phyloP scores from a whole-genome alignment of 768 basidiomycete genomes.

The Cantharellus cinnabarinus region DNA sequence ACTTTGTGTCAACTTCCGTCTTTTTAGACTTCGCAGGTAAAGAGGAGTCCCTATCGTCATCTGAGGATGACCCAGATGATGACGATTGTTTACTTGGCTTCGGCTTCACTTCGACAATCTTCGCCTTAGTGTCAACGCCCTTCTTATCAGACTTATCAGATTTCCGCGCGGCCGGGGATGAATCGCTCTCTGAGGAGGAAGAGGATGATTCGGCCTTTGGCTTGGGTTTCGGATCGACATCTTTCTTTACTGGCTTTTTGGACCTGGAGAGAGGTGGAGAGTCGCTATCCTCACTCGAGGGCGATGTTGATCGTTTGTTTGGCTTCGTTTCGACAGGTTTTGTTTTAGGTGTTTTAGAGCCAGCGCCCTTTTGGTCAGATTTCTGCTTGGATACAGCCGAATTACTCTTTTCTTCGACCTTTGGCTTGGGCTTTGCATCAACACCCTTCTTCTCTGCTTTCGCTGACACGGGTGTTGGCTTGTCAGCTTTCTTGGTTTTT shows the following conservation, averaged over 20 bases:
- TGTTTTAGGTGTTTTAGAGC: neutral
- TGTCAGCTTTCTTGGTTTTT: neutral
- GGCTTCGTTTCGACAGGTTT: neutral
- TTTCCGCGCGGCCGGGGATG: constrained; percentile 11
- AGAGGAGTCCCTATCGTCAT: too few relatives aligned
- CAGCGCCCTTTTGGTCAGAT: neutral
- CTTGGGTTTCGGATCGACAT: neutral
- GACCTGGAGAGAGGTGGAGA: neutral
- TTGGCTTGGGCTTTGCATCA: neutral
- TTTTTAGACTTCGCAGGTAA: too few relatives aligned
- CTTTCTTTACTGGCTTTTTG: neutral
- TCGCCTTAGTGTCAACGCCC: neutral
- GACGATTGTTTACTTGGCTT: neutral
- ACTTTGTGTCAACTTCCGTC: too few relatives aligned
- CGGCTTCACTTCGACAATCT: neutral
- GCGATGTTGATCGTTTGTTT: neutral
- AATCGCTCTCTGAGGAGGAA: constrained; percentile 13
- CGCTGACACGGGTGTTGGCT: neutral
- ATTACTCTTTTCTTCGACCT: neutral
- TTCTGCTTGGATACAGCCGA: neutral
- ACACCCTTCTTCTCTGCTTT: neutral
- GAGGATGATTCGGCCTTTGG: neutral
- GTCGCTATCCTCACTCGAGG: neutral
- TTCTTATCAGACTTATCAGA: neutral
- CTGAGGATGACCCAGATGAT: neutral